Conservation (phyloP, 2,329 filamentous ascomycete genomes). For the Alternaria incomplexa region DNA sequence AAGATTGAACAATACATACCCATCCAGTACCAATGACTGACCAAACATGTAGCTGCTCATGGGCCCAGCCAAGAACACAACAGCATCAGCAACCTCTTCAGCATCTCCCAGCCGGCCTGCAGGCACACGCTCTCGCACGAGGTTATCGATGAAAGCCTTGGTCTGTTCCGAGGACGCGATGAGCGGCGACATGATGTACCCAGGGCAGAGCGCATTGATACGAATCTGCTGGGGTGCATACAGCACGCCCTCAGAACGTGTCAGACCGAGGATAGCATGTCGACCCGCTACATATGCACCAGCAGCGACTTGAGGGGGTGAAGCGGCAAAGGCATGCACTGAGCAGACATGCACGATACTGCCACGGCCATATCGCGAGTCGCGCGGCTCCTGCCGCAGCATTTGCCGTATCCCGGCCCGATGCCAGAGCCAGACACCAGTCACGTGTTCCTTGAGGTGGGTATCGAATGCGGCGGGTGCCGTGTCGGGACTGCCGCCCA, state of each 20-base stretch:
- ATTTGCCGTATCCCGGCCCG: conserved; percentile 57
- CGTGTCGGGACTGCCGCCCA: conserved; percentile 52
- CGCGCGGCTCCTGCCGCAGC: conserved; percentile 52
- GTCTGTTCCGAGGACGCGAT: conserved; percentile 13
- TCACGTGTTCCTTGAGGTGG: conserved; percentile 59
- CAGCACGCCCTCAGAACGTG: conserved; percentile 57
- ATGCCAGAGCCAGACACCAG: conserved; percentile 62
- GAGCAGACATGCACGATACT: conserved; percentile 60
- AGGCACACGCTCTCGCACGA: conserved; percentile 14
- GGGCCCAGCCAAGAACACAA: conserved; percentile 12
- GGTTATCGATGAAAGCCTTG: conserved; percentile 8
- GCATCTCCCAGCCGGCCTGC: conserved; percentile 9
- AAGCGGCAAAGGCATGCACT: conserved; percentile 55
- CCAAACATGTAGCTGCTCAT: conserved; percentile 18
- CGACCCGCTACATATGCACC: conserved; percentile 57
- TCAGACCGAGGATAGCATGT: conserved; percentile 59
- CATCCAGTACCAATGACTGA: conserved; percentile 14
- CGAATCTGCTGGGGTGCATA: conserved; percentile 59
- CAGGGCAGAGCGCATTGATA: conserved; percentile 64
- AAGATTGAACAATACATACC: conserved; percentile 2
- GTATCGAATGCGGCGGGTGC: conserved; percentile 55
- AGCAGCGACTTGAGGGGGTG: conserved; percentile 33
- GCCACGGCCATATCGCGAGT: conserved; percentile 44
- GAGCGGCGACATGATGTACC: conserved; percentile 51
- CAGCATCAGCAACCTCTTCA: conserved; percentile 15